These are phyloP conservation scores for Cladosporium sphaerospermum DNA, from an alignment of 2,329 filamentous ascomycete genomes.

Conservation along the genomic window DNA sequence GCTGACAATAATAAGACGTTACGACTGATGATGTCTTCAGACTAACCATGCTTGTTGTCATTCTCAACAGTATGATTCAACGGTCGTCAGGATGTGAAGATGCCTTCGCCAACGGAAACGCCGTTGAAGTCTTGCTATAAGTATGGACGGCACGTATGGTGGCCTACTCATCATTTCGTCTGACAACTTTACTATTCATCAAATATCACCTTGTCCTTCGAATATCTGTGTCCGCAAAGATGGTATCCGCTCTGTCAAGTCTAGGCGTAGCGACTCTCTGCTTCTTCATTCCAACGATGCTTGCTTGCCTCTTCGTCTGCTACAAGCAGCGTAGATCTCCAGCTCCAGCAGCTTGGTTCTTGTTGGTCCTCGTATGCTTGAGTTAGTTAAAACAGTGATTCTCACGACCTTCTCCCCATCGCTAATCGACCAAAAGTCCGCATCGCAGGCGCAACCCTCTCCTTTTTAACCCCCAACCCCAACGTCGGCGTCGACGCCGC, in stretches of 20 bases:
- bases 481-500: slow-evolving; percentile 1
- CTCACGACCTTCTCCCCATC: not conserved
- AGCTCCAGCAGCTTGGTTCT: not conserved
- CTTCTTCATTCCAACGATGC: not conserved
- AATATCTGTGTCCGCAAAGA: not conserved
- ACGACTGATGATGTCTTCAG: too few species aligned
- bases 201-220: too few species aligned
- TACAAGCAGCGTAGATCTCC: not conserved
- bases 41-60: too few species aligned
- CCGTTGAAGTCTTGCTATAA: too few species aligned
- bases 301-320: not conserved
- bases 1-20: too few species aligned
- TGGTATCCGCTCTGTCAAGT: slow-evolving; percentile 1
- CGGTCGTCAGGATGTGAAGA: too few species aligned
- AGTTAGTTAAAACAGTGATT: not conserved
- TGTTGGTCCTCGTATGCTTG: slow-evolving; percentile 2
- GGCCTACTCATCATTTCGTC: too few species aligned
- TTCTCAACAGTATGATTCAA: too few species aligned
- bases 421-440: not conserved
- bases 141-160: too few species aligned
- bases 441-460: not conserved
- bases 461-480: not conserved
- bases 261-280: slow-evolving; percentile 2
- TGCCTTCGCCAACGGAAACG: too few species aligned
- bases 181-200: too few species aligned